These are phyloP conservation scores for Sarocladium strictum DNA, from an alignment of 2,329 filamentous ascomycete species.

Conservation along the genomic window DNA sequence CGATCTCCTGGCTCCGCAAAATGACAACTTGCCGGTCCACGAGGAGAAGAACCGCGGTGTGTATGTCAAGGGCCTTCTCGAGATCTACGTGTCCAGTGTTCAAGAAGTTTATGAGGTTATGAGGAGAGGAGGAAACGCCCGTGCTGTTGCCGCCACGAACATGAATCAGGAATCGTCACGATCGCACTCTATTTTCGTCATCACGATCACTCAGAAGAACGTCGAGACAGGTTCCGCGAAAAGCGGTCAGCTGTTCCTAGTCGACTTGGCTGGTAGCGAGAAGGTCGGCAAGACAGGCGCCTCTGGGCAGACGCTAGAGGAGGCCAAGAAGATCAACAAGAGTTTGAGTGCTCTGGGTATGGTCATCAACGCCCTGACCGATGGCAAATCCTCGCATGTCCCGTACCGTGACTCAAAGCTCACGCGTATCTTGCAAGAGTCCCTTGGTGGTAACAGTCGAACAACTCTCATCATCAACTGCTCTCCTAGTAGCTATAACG, in stretches of 20 bases:
- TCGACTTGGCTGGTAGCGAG: slow-evolving; percentile 96
- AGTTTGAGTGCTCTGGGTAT: slow-evolving; percentile 96
- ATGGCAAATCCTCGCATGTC: slow-evolving; percentile 93
- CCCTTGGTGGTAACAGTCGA: slow-evolving; percentile 91
- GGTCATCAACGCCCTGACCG: slow-evolving; percentile 97
- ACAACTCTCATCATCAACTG: slow-evolving; percentile 99
- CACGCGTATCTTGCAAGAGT: slow-evolving; percentile 95
- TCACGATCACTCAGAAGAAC: slow-evolving; percentile 96
- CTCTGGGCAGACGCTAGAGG: slow-evolving; percentile 92
- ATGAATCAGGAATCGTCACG: slow-evolving; percentile 99
- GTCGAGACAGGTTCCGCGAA: slow-evolving; percentile 93
- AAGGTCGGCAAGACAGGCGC: slow-evolving; percentile 98
- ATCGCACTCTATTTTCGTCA: slow-evolving; percentile 96
- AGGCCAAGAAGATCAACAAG: slow-evolving; percentile 99
- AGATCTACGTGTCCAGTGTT: slow-evolving; percentile 93
- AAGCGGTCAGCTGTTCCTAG: slow-evolving; percentile 92
- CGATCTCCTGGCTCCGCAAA: slow-evolving; percentile 84
- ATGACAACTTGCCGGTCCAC: slow-evolving; percentile 96
- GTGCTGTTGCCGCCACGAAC: slow-evolving; percentile 93
- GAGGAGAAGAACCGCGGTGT: slow-evolving; percentile 95
- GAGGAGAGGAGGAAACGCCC: slow-evolving; percentile 80
- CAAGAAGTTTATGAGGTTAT: slow-evolving; percentile 97
- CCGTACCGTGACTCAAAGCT: slow-evolving; percentile 98
- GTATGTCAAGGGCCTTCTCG: slow-evolving; percentile 90
- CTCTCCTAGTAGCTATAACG: slow-evolving; percentile 98